Base-by-base conservation (phyloP, 495 filamentous ascomycete species). In the Penicillium tannophilum region DNA sequence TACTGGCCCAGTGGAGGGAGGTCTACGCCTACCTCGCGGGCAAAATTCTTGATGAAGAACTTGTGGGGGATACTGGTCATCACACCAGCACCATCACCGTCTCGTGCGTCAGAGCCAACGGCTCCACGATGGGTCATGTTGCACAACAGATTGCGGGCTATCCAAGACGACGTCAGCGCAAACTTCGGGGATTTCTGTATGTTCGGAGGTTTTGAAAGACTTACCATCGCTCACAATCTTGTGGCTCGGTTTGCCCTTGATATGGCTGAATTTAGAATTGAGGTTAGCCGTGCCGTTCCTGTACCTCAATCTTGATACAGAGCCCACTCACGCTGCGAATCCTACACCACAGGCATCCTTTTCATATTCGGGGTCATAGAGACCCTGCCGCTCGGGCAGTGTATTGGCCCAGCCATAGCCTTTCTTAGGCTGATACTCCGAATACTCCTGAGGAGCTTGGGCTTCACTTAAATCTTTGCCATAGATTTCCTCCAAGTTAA, bases 51-150 rank as follows among this genome's bases (percentile, higher is more conserved):
- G 64, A 97, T 79, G 73, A 99, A 99, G 76, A 99, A 99, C 73
- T 88, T 95, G 81, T 99, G 94, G 16, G 94, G 94, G 65, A 99
- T 96, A 39, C 93, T 97, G 57, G 94, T 98, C 94, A 99, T 99
- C 63, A 98, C 93, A 81, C 94, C 94, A 60, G 94, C 94, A 73
- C 94, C 94, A 67, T 99, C 94, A 64, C 94, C 94, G 74, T 99
- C 94, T 75, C 94, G 89, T 55, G 91, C 92, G 81, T 99, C 94
- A 11, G 94, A 98, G 56, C 94, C 94, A 66, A 99, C 94, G 55
- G 94, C 94, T 79, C 94, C 94, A 71, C 94, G 88, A 79, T 99
- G 94, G 83, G 94, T 98, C 94, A 99, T 99, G 82, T 99, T 99
- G 79, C 95, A 99, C 56, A 99, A 86, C 44, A 99, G 83, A 72